Percentiles rank a stretch among this genome's conserved stretches.
Conservation (phyloP, 441 rosid species). For the Pelargonium citronellum region DNA sequence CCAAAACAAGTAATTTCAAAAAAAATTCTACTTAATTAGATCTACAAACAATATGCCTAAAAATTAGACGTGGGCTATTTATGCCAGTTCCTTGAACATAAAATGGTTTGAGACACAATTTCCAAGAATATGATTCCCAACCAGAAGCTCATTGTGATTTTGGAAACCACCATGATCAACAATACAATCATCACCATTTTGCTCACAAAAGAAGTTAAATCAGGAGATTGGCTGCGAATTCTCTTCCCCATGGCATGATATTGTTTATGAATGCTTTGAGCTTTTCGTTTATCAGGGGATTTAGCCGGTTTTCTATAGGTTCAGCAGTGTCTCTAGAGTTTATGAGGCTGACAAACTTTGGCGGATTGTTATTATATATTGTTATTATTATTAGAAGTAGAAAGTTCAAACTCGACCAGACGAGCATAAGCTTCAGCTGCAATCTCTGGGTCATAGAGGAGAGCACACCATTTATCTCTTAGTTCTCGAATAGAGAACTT, state of each 20-base stretch:
- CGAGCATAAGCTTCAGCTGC: conserved; percentile 40
- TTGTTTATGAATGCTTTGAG: conserved; percentile 29
- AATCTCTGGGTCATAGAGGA: conserved; percentile 46
- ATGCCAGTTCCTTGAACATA: conserved; percentile 21
- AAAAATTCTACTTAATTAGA: no score
- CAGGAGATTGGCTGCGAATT: conserved; percentile 22
- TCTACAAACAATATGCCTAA: not conserved
- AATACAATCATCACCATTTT: conserved; percentile 14
- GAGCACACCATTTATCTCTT: conserved; percentile 49
- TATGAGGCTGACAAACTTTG: conserved; percentile 21
- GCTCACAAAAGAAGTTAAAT: conserved; percentile 17
- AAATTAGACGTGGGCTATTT: conserved; percentile 13
- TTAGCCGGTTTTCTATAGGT: conserved; percentile 18
- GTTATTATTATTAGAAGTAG: no score
- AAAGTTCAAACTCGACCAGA: conserved; percentile 33
- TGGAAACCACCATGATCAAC: conserved; percentile 11
- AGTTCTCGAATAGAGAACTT: conserved; percentile 41
- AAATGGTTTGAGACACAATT: conserved; percentile 24
- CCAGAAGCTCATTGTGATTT: conserved; percentile 19
- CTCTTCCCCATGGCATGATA: conserved; percentile 37
- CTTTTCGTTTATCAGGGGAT: conserved; percentile 27
- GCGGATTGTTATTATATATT: no score
- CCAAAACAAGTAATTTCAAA: no score
- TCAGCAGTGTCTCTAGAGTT: conserved; percentile 20
- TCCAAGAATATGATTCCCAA: conserved; percentile 26